Conservation (phyloP, 768 basidiomycete species). For the Vishniacozyma victoriae region DNA sequence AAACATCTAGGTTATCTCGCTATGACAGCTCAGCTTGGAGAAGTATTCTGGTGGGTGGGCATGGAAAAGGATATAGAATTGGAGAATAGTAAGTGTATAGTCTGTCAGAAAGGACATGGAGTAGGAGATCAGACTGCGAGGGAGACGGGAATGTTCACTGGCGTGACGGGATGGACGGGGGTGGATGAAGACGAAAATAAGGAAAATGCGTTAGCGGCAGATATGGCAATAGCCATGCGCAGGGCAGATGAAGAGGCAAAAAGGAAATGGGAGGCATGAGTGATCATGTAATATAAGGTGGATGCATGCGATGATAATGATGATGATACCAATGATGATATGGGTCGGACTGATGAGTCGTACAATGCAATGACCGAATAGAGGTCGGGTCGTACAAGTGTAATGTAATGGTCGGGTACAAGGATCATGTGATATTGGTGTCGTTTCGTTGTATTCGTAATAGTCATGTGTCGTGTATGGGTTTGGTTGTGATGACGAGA, state of each 20-base stretch:
- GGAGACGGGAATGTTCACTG: background rate
- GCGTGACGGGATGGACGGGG: background rate
- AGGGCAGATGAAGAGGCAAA: conserved; percentile 4
- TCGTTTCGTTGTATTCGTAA: no score
- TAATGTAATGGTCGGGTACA: no score
- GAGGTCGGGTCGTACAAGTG: background rate
- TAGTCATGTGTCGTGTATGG: no score
- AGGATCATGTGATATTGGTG: no score
- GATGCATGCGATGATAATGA: no score
- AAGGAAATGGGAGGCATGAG: background rate
- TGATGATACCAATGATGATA: no score
- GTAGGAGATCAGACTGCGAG: conserved; percentile 16
- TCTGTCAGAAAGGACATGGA: no score
- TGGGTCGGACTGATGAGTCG: no score
- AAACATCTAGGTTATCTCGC: no score
- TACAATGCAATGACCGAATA: no score
- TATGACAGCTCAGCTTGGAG: conserved; percentile 13
- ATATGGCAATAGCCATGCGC: conserved; percentile 9
- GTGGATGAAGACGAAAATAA: background rate
- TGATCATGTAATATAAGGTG: no score
- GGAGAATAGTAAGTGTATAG: conserved; percentile 13
- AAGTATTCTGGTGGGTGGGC: conserved; percentile 38
- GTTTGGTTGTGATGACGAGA: no score
- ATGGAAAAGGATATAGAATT: conserved; percentile 26
- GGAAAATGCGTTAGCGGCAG: conserved; percentile 6